A percentile compares a stretch with the other conserved stretches of the same genome.
Evolutionary conservation across 2,329 filamentous ascomycete species (phyloP).

Genomic region (Fusarium sp.): DNA sequence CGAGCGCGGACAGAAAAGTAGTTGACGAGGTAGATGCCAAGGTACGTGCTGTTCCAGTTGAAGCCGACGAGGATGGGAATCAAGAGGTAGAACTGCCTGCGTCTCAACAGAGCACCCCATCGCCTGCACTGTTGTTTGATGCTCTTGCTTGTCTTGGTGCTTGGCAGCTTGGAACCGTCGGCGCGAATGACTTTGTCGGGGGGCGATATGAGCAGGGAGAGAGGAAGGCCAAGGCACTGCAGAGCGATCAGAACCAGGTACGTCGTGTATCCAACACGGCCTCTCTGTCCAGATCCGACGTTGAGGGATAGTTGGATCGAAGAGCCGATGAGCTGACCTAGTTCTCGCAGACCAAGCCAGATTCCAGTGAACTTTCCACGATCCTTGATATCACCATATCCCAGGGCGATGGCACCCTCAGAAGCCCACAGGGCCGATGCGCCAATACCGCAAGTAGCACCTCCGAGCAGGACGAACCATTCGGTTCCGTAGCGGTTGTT

Average conservation of each 20-base stretch:
- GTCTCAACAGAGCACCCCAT: slow-evolving; percentile 50
- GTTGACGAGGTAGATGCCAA: slow-evolving; percentile 61
- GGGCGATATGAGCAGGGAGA: slow-evolving; percentile 34
- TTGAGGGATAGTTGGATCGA: slow-evolving; percentile 62
- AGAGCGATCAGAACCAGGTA: slow-evolving; percentile 41
- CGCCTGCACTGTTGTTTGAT: slow-evolving; percentile 28
- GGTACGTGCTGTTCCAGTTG: slow-evolving; percentile 61
- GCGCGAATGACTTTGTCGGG: slow-evolving; percentile 40
- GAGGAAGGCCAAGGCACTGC: slow-evolving; percentile 40
- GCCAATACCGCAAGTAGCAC: slow-evolving; percentile 59
- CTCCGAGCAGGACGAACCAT: slow-evolving; percentile 62
- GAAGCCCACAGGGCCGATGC: slow-evolving; percentile 62
- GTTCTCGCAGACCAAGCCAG: slow-evolving; percentile 62
- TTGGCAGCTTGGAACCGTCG: slow-evolving; percentile 30
- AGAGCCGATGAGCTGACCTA: slow-evolving; percentile 62
- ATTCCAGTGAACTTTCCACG: slow-evolving; percentile 59
- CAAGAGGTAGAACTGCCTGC: slow-evolving; percentile 57
- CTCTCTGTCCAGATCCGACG: slow-evolving; percentile 50
- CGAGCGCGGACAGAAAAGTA: slow-evolving; percentile 74
- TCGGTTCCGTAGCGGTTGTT: slow-evolving; percentile 62
- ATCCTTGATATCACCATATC: slow-evolving; percentile 58
- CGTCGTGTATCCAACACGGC: slow-evolving; percentile 38
- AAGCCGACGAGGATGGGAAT: slow-evolving; percentile 60
- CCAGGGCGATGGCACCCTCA: slow-evolving; percentile 60
- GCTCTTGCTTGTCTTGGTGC: slow-evolving; percentile 22